phyloP scores from a whole-genome alignment of 2,329 filamentous ascomycete species.

The Curvularia spicifera region DNA sequence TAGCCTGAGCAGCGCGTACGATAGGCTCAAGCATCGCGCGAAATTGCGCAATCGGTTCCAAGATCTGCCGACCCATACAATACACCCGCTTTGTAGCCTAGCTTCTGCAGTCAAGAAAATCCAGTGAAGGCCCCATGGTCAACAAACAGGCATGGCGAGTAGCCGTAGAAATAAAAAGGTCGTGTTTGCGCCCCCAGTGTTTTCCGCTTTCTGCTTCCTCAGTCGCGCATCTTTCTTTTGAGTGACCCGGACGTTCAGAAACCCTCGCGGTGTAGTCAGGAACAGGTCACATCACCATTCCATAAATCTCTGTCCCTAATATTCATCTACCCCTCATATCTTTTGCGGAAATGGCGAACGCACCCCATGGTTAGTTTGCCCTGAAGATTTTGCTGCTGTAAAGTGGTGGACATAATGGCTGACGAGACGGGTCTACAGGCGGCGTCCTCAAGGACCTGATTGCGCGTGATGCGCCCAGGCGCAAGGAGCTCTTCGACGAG shows the following conservation, averaged over 20 bases:
- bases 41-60: constrained; percentile 49
- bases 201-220: constrained; percentile 8
- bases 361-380: constrained; percentile 55
- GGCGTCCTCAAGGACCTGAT: constrained; percentile 98
- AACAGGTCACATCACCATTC: constrained; percentile 2
- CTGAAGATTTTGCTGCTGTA: constrained; percentile 1
- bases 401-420: constrained; percentile 18
- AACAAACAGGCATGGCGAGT: constrained; percentile 14
- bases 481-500: constrained; percentile 79
- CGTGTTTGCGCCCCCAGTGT: not conserved
- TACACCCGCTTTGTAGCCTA: constrained; percentile 27
- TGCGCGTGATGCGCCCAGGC: constrained; percentile 85
- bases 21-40: constrained; percentile 38
- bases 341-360: constrained; percentile 54
- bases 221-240: constrained; percentile 13
- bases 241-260: constrained; percentile 5
- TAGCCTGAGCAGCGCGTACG: constrained; percentile 10
- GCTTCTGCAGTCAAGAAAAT: constrained; percentile 24
- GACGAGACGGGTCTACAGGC: constrained; percentile 57
- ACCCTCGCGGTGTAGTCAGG: constrained; percentile 2
- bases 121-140: constrained; percentile 13
- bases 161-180: constrained; percentile 22
- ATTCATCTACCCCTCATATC: not conserved
- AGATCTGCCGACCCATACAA: constrained; percentile 42
- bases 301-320: not conserved